These are phyloP conservation scores for Metarhizium guizhouense DNA, from an alignment of 2,329 filamentous ascomycete genomes.

Conservation along the genomic window DNA sequence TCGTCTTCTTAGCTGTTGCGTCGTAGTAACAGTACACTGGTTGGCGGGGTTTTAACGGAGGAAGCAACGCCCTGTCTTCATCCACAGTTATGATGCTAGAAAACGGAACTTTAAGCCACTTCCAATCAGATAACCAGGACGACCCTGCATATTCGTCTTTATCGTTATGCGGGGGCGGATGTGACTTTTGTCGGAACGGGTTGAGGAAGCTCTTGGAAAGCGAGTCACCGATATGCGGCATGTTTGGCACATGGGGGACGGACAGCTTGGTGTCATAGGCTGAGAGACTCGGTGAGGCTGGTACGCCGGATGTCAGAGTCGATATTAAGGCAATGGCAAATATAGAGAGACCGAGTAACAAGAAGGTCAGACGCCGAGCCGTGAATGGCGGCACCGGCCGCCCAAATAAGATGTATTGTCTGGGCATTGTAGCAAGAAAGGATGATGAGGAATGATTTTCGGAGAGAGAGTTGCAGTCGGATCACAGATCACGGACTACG, in stretches of 20 bases:
- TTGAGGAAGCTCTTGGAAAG: conserved; percentile 45
- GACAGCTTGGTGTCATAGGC: conserved; percentile 41
- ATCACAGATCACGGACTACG: background rate
- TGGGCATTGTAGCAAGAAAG: conserved; percentile 17
- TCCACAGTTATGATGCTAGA: conserved; percentile 73
- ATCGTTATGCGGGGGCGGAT: conserved; percentile 63
- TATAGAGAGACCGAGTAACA: conserved; percentile 41
- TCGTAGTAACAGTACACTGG: conserved; percentile 92
- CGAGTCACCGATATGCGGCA: conserved; percentile 20
- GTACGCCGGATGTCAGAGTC: conserved; percentile 38
- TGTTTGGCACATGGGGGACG: conserved; percentile 29
- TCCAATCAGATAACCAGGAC: conserved; percentile 82
- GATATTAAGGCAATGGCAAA: conserved; percentile 47
- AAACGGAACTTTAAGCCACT: conserved; percentile 78
- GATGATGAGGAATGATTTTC: background rate
- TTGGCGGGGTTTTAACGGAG: conserved; percentile 60
- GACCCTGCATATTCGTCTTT: conserved; percentile 73
- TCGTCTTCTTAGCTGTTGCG: conserved; percentile 50
- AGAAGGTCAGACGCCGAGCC: conserved; percentile 42
- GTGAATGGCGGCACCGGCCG: conserved; percentile 40
- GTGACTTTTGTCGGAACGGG: conserved; percentile 60
- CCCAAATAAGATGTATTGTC: conserved; percentile 30
- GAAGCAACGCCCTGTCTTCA: conserved; percentile 74
- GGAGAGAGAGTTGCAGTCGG: background rate
- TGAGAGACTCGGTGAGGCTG: conserved; percentile 39